A percentile compares a stretch with the other conserved stretches of the same genome.
phyloP scores from a whole-genome alignment of 2,329 filamentous ascomycete species.

The Colletotrichum incanum region DNA sequence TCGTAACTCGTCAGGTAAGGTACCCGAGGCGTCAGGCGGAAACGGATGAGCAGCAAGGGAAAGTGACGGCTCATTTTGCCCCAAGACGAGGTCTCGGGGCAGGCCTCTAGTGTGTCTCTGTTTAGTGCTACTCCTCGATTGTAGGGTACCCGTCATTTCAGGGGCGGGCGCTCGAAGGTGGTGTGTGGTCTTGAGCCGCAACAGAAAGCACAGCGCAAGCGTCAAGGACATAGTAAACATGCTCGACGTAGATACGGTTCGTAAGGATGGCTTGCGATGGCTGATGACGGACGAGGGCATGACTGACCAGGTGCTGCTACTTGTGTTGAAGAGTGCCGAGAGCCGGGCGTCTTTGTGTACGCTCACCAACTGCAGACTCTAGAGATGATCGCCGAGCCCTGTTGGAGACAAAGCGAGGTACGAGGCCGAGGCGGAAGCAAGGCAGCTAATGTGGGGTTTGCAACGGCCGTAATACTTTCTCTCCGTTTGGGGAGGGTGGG shows the following conservation, averaged over 20 bases:
- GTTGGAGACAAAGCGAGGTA: neutral
- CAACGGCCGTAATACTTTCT: conserved; percentile 22
- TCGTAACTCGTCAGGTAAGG: neutral
- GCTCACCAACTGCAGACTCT: neutral
- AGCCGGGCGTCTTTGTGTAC: neutral
- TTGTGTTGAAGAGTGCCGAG: neutral
- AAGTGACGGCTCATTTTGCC: conserved; percentile 19
- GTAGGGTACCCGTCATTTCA: neutral
- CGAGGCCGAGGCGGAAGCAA: neutral
- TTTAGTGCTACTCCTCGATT: conserved; percentile 12
- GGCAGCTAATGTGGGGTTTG: neutral
- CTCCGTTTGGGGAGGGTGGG: neutral
- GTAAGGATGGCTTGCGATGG: neutral
- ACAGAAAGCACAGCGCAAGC: neutral
- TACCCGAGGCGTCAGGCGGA: neutral
- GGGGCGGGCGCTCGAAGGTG: neutral
- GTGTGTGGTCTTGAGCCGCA: conserved; percentile 7
- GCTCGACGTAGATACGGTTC: neutral
- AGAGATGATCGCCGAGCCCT: neutral
- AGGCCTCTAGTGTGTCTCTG: conserved; percentile 32
- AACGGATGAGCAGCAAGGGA: neutral
- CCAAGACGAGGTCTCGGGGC: conserved; percentile 26
- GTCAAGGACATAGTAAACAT: neutral
- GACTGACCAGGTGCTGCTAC: neutral
- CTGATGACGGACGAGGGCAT: neutral